A percentile compares a stretch with the other conserved stretches of the same genome.
phyloP scores from a whole-genome alignment of 192 early-diverging fungal species.

The Bifiguratus adelaidae region DNA sequence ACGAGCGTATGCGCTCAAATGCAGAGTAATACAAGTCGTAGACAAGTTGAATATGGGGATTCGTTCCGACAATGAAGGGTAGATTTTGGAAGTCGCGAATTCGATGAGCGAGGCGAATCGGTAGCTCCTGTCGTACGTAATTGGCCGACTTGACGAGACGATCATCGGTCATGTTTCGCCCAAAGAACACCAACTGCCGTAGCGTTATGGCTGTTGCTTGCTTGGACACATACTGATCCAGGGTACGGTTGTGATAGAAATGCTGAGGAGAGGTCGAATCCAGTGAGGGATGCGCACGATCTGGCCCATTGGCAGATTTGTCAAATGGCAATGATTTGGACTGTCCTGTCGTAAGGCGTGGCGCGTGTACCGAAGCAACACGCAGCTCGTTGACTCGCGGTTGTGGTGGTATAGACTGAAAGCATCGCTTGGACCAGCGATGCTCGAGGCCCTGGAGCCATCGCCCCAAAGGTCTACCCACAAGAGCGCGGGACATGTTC shows the following conservation, averaged over 20 bases:
- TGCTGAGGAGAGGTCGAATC: constrained; percentile 46
- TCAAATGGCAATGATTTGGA: too few relatives aligned
- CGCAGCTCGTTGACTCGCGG: too few relatives aligned
- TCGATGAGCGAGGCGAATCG: constrained; percentile 86
- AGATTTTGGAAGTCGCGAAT: constrained; percentile 90
- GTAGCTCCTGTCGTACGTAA: constrained; percentile 83
- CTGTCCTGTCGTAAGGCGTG: too few relatives aligned
- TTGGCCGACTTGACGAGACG: constrained; percentile 82
- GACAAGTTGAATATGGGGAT: constrained; percentile 78
- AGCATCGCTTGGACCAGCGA: too few relatives aligned
- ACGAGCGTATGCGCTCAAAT: constrained; percentile 69
- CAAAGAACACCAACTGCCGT: constrained; percentile 87
- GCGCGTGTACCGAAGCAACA: too few relatives aligned
- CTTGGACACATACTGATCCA: constrained; percentile 79
- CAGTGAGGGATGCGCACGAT: too few relatives aligned
- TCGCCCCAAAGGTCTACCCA: too few relatives aligned
- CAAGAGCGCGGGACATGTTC: too few relatives aligned
- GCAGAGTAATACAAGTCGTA: constrained; percentile 90
- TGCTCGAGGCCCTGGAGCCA: too few relatives aligned
- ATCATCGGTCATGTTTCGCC: constrained; percentile 74
- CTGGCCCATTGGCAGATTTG: too few relatives aligned
- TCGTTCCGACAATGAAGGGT: constrained; percentile 90
- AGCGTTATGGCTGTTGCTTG: constrained; percentile 78
- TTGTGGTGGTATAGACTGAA: too few relatives aligned
- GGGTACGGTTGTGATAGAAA: constrained; percentile 86